Base-by-base conservation (phyloP, 257 asterid genomes). In the Linaria vulgaris region DNA sequence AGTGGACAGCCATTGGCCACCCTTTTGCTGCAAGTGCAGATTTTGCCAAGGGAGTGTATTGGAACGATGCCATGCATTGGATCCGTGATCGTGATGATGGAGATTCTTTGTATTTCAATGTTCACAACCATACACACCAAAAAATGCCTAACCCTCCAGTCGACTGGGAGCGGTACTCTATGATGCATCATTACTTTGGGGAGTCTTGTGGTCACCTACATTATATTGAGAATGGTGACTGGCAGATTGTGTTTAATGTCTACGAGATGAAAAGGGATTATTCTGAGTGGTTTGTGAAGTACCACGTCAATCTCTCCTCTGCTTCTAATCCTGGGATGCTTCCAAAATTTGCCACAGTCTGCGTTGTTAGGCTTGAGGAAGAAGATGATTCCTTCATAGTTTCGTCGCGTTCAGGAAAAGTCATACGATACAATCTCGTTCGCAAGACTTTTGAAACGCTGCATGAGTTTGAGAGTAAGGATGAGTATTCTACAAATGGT, bases 231-330 rank as follows among this genome's bases (percentile, higher is more conserved):
- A 62, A 15, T 3, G 19, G 12, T 0, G 37, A 12, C 1, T 20
- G 24, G 3, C 1, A 34, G 0, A 4, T 27, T 12, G 27, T 19
- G 27, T 50, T 76, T 25, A 41, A 43, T 30, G 68, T 62, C 15
- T 71, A 67, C 47, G 74, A 76, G 60, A 41, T 71, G 74, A 45
- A n/a, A n/a, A n/a, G n/a, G n/a, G n/a, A n/a, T n/a, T n/a, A n/a
- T n/a, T n/a, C n/a, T n/a, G n/a, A n/a, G 20, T 70, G 80, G 78
- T 63, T 63, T 14, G 54, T 74, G 20, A 74, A 69, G 56, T 74
- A 57, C 51, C 44, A n/a, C 1, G 65, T 69, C 24, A 66, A 69
- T 37, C 50, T 73, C 21, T 53, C 49, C 10, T 45, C 34, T 37
- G 23, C 24, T 15, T 50, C 61, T 9, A 66, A 44, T 39, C 70